A percentile compares a stretch with the other conserved stretches of the same genome.
phyloP scores from a whole-genome alignment of 1,139 yeast species.

The Sugiyamaella castrensis region DNA sequence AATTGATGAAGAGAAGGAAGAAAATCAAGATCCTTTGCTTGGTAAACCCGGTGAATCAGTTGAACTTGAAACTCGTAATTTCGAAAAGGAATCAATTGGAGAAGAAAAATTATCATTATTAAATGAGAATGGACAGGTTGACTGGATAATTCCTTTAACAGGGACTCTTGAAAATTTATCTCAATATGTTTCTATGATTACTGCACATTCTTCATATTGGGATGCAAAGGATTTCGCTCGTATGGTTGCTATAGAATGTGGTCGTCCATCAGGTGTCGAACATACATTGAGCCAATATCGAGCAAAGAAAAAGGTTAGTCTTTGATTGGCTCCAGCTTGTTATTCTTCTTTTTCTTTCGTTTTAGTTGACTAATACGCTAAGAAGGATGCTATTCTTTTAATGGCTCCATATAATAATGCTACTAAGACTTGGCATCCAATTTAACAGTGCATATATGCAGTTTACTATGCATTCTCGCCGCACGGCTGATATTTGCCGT shows the following conservation, averaged over 20 bases:
- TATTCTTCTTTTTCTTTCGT: too few species aligned
- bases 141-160: conserved; percentile 39
- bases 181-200: conserved; percentile 42
- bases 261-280: conserved; percentile 28
- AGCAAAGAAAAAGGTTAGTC: conserved; percentile 18
- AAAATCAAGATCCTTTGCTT: conserved; percentile 1
- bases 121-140: conserved; percentile 45
- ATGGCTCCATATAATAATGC: too few species aligned
- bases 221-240: conserved; percentile 42
- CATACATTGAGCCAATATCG: conserved; percentile 24
- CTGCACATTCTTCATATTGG: conserved; percentile 46
- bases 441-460: too few species aligned
- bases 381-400: conserved; percentile 12
- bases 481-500: too few species aligned
- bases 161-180: conserved; percentile 36
- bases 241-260: conserved; percentile 41
- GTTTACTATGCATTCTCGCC: too few species aligned
- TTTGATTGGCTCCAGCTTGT: not conserved
- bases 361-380: too few species aligned
- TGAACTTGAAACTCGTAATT: conserved; percentile 33
- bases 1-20: conserved; percentile 15
- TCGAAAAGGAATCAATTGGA: conserved; percentile 30
- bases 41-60: conserved; percentile 20
- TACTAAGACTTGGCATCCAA: too few species aligned
- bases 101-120: conserved; percentile 33